Conservation (phyloP, 768 basidiomycete genomes). For the Tylopilus plumbeoviolaceoides region DNA sequence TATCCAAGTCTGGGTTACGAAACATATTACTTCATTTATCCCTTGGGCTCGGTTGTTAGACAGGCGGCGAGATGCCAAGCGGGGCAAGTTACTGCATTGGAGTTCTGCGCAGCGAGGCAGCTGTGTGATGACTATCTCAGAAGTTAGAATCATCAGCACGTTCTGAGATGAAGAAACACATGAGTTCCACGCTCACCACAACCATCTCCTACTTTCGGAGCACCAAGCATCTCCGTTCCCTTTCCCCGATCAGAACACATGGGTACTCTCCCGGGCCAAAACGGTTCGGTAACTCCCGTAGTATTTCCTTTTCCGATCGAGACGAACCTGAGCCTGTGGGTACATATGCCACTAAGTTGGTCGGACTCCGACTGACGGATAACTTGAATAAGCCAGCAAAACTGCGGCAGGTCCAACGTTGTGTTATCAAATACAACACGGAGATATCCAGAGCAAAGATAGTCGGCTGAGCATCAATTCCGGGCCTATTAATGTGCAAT, state of each 20-base stretch:
- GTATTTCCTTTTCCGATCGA: background rate
- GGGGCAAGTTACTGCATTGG: background rate
- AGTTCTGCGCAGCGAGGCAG: background rate
- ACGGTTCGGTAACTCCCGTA: background rate
- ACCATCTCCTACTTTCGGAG: background rate
- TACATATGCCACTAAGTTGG: no score
- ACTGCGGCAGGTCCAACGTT: no score
- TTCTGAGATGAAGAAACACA: background rate
- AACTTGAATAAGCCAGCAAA: no score
- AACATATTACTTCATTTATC: background rate
- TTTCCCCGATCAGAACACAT: no score
- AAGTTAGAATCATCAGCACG: background rate
- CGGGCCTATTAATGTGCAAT: background rate
- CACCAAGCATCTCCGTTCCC: background rate
- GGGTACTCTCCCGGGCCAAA: background rate
- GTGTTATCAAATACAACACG: no score
- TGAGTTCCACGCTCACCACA: background rate
- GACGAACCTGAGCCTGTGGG: no score
- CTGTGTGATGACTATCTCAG: background rate
- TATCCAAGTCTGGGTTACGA: background rate
- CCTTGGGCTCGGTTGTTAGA: no score
- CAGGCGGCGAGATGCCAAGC: background rate
- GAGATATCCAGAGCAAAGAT: no score
- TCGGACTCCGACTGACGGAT: no score
- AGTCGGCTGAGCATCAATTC: background rate